Conservation (phyloP, 192 early-diverging fungal genomes). For the Rhizophagus clarus region DNA sequence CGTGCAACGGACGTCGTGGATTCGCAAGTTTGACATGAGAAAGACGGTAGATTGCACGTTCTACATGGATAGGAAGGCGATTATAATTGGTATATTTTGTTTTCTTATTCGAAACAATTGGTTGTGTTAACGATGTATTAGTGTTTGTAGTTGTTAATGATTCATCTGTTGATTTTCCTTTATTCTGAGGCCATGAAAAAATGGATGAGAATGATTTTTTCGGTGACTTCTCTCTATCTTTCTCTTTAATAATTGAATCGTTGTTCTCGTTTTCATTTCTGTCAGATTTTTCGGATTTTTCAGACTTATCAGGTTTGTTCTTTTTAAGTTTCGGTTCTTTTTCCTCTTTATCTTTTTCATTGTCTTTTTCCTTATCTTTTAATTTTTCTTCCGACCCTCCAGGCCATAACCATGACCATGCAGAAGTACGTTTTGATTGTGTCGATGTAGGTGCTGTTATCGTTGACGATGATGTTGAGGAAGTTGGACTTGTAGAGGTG, state of each 20-base stretch:
- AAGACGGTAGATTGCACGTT: slow-evolving; percentile 74
- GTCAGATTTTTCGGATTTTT: background rate
- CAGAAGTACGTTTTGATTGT: background rate
- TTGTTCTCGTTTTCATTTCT: background rate
- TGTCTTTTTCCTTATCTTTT: background rate
- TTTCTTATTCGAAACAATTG: slow-evolving; percentile 35
- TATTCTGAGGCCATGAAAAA: slow-evolving; percentile 42
- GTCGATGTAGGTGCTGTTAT: background rate
- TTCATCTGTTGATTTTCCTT: slow-evolving; percentile 35
- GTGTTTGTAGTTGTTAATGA: slow-evolving; percentile 7
- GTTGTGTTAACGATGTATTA: slow-evolving; percentile 29
- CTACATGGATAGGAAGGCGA: slow-evolving; percentile 74
- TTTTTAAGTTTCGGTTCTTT: slow-evolving; percentile 7
- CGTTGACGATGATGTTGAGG: no score
- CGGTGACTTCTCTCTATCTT: background rate
- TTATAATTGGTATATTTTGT: slow-evolving; percentile 59
- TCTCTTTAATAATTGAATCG: slow-evolving; percentile 7
- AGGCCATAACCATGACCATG: slow-evolving; percentile 4
- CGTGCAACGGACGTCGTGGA: slow-evolving; percentile 68
- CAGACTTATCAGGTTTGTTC: background rate
- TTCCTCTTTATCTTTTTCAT: no score
- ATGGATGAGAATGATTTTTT: slow-evolving; percentile 34
- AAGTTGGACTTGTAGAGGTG: background rate
- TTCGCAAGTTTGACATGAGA: slow-evolving; percentile 77
- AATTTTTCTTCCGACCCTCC: background rate